phyloP scores from a whole-genome alignment of 768 basidiomycete species.

The Lenzites betulinus region DNA sequence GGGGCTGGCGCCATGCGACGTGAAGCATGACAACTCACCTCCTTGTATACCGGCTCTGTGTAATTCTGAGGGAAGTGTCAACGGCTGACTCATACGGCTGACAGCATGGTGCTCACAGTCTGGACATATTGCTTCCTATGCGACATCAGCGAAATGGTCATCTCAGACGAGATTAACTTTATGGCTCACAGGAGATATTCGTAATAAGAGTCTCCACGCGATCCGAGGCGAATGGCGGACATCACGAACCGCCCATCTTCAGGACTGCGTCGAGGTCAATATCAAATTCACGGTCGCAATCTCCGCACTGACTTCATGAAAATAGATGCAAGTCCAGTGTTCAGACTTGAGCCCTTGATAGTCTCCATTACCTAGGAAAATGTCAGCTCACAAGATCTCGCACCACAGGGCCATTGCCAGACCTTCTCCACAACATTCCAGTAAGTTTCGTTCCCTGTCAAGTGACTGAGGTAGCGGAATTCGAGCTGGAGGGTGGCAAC shows the following conservation, averaged over 20 bases:
- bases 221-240: slow-evolving; percentile 85
- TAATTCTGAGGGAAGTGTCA: slow-evolving; percentile 49
- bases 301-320: slow-evolving; percentile 64
- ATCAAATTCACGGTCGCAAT: background rate
- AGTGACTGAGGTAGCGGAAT: slow-evolving; percentile 79
- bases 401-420: background rate
- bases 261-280: slow-evolving; percentile 39
- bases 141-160: background rate
- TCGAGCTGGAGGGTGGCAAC: slow-evolving; percentile 90
- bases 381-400: background rate
- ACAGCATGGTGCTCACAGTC: slow-evolving; percentile 51
- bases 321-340: slow-evolving; percentile 80
- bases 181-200: slow-evolving; percentile 77
- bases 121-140: slow-evolving; percentile 76
- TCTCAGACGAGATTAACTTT: no score
- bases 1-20: background rate
- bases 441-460: slow-evolving; percentile 77
- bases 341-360: slow-evolving; percentile 60
- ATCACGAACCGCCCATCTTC: slow-evolving; percentile 54
- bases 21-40: slow-evolving; percentile 45
- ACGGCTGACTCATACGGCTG: background rate
- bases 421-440: slow-evolving; percentile 83
- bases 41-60: slow-evolving; percentile 74
- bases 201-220: slow-evolving; percentile 92
- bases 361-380: slow-evolving; percentile 61